Percentiles rank a stretch among this genome's conserved stretches.
Conservation (phyloP, 1,284 basidiomycete genomes). For the Irpex rosettiformis region DNA sequence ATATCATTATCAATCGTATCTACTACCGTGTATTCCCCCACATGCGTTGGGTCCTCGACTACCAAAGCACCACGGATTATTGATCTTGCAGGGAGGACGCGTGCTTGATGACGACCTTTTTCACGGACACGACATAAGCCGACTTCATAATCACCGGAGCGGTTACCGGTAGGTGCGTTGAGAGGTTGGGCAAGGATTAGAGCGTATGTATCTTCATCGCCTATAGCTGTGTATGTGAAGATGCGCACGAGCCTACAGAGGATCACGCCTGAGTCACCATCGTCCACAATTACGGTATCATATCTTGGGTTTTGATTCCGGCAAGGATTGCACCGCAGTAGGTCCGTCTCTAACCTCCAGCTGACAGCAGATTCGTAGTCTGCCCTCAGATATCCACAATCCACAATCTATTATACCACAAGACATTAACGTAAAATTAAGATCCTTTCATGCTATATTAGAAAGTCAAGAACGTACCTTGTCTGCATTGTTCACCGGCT, state of each 20-base stretch:
- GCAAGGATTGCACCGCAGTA: slow-evolving; percentile 22
- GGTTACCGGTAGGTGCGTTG: not conserved
- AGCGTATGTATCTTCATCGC: not conserved
- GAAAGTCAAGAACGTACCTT: not conserved
- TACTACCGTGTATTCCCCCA: no score
- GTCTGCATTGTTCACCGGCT: not conserved
- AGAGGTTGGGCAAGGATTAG: not conserved
- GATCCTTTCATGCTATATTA: no score
- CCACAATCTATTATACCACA: slow-evolving; percentile 6
- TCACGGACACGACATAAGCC: no score
- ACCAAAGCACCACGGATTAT: no score
- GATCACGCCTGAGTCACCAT: not conserved
- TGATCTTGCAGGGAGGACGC: no score
- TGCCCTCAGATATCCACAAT: slow-evolving; percentile 21
- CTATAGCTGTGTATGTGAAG: not conserved
- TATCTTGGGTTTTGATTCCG: slow-evolving; percentile 23
- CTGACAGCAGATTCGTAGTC: slow-evolving; percentile 27
- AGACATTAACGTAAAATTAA: no score
- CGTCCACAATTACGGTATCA: slow-evolving; percentile 23
- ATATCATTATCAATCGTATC: no score
- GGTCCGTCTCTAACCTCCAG: slow-evolving; percentile 22
- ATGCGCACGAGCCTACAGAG: not conserved
- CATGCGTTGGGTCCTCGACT: no score
- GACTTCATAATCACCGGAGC: not conserved
- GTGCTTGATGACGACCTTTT: no score